phyloP scores from a whole-genome alignment of 176 grass and related monocot species.

The Bromus sterilis region DNA sequence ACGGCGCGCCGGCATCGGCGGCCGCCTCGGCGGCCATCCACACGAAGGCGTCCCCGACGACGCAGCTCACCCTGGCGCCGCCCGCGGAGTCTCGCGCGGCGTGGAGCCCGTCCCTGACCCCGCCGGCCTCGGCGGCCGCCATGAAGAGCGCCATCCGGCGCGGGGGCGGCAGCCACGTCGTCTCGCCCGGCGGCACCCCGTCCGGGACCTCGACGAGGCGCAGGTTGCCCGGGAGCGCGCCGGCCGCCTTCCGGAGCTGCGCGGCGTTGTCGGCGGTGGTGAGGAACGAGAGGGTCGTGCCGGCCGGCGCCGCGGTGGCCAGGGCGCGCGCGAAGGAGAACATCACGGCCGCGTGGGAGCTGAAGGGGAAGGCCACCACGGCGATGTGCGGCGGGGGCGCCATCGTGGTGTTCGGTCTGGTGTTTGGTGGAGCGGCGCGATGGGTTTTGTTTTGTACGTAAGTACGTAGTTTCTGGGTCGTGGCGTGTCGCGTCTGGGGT shows the following conservation, averaged over 20 bases:
- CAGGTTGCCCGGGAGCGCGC: conserved; percentile 6
- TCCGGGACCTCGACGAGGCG: conserved; percentile 29
- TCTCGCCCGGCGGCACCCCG: background rate
- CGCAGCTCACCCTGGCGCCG: conserved; percentile 36
- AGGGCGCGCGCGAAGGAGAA: conserved; percentile 37
- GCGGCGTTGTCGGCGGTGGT: conserved; percentile 9
- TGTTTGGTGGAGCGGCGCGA: background rate
- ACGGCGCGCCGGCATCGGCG: background rate
- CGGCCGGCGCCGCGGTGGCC: conserved; percentile 11
- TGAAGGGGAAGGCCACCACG: conserved; percentile 59
- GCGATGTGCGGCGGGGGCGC: conserved; percentile 31
- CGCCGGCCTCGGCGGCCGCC: conserved; percentile 22
- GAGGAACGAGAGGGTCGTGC: conserved; percentile 30
- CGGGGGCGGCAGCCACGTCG: background rate
- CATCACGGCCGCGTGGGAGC: conserved; percentile 40
- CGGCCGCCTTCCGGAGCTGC: background rate
- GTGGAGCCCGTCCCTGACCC: conserved; percentile 18
- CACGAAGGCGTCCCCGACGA: conserved; percentile 50
- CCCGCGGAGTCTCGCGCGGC: background rate
- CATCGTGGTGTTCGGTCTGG: background rate
- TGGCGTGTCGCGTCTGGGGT: background rate
- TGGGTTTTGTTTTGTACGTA: background rate
- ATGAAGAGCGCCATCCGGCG: conserved; percentile 40
- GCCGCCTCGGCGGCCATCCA: conserved; percentile 53
- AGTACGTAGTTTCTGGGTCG: too few relatives aligned